Evolutionary conservation across 441 rosid genomes (phyloP).

Genomic region (Populus hybrid): DNA sequence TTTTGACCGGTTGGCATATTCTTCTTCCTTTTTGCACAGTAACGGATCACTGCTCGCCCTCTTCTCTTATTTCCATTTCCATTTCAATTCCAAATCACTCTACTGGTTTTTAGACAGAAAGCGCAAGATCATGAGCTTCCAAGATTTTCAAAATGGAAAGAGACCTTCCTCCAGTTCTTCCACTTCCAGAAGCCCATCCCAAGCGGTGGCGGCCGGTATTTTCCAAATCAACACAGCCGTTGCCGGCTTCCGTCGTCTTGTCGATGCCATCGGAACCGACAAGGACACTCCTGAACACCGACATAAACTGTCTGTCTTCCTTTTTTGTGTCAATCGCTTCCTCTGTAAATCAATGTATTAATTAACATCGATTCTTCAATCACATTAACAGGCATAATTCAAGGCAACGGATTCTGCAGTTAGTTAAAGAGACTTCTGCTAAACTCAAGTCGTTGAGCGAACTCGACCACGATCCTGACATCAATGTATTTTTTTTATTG

Average conservation of each 20-base stretch:
- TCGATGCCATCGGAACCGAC: conserved; percentile 57
- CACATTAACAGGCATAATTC: conserved; percentile 44
- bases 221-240: conserved; percentile 76
- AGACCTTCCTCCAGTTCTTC: conserved; percentile 30
- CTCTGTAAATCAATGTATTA: not conserved
- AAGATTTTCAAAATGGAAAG: conserved; percentile 42
- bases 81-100: not conserved
- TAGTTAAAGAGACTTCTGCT: conserved; percentile 63
- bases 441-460: conserved; percentile 63
- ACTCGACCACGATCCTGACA: conserved; percentile 41
- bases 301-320: conserved; percentile 38
- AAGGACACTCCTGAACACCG: conserved; percentile 74
- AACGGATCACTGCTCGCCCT: not conserved
- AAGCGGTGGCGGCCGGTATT: conserved; percentile 61
- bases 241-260: conserved; percentile 64
- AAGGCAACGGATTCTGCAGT: conserved; percentile 60
- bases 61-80: not conserved
- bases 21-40: not conserved
- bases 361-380: conserved; percentile 1
- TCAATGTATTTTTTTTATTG: conserved; percentile 32
- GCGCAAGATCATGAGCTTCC: conserved; percentile 58
- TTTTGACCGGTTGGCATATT: not conserved
- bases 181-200: conserved; percentile 46
- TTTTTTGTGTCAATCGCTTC: too few species aligned
- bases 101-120: not conserved